phyloP scores from a whole-genome alignment of 495 filamentous ascomycete genomes.

The Neurospora sublineolata region DNA sequence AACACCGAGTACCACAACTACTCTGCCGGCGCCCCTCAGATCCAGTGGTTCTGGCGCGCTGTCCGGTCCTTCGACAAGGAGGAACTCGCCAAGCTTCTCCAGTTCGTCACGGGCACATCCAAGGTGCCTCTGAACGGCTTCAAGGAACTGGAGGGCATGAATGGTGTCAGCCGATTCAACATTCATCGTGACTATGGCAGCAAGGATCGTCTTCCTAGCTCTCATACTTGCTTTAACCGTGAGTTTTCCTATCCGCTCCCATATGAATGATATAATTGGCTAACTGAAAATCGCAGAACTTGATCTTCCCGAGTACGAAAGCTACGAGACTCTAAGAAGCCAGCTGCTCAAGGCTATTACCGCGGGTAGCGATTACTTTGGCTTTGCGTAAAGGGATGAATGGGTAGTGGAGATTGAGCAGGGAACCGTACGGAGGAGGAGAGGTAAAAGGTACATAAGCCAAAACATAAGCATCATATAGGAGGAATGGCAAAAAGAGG shows the following conservation, averaged over 20 bases:
- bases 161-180: constrained; percentile 95
- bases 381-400: constrained; percentile 60
- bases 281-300: constrained; percentile 57
- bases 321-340: constrained; percentile 78
- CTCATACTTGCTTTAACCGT: constrained; percentile 99
- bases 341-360: constrained; percentile 91
- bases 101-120: constrained; percentile 96
- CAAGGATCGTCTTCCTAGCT: constrained; percentile 91
- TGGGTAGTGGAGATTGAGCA: background rate
- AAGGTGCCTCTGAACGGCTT: constrained; percentile 99
- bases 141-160: constrained; percentile 99
- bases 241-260: constrained; percentile 35
- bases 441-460: background rate
- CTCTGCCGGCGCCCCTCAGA: constrained; percentile 83
- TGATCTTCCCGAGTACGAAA: constrained; percentile 97
- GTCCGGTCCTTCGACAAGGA: constrained; percentile 98
- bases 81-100: constrained; percentile 90
- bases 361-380: constrained; percentile 92
- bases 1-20: constrained; percentile 99
- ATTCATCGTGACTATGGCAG: constrained; percentile 97
- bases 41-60: constrained; percentile 99
- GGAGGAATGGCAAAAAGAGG: background rate
- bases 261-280: constrained; percentile 4
- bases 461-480: background rate
- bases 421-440: background rate